A percentile compares a stretch with the other conserved stretches of the same genome.
phyloP scores from a whole-genome alignment of 2,329 filamentous ascomycete species.

The Venturia effusa region DNA sequence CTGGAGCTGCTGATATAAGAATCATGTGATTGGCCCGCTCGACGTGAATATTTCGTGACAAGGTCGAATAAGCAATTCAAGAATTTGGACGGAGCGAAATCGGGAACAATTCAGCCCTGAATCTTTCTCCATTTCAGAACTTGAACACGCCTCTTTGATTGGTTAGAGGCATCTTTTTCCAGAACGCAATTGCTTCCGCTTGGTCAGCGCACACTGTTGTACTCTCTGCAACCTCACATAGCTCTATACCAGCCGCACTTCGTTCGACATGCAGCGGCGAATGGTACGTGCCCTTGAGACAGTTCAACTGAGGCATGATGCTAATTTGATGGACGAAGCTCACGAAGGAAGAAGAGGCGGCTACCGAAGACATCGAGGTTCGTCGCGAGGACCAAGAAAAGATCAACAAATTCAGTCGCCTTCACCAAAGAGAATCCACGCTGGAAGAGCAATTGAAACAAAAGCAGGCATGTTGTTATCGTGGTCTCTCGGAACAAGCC shows the following conservation, averaged over 20 bases:
- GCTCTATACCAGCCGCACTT: background rate
- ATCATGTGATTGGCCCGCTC: background rate
- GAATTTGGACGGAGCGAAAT: too few relatives aligned
- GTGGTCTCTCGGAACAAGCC: background rate
- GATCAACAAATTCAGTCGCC: slow-evolving; percentile 93
- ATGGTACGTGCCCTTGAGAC: slow-evolving; percentile 44
- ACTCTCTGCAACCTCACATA: background rate
- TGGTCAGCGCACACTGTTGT: background rate
- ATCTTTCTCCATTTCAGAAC: too few relatives aligned
- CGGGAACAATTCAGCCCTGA: too few relatives aligned
- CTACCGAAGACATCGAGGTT: slow-evolving; percentile 78
- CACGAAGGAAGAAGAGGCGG: slow-evolving; percentile 80
- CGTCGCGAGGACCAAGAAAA: slow-evolving; percentile 96
- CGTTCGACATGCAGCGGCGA: background rate
- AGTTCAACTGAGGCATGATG: slow-evolving; percentile 62
- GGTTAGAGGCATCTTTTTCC: background rate
- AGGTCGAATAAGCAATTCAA: too few relatives aligned
- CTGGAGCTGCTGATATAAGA: background rate
- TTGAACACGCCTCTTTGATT: too few relatives aligned
- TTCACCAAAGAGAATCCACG: slow-evolving; percentile 74
- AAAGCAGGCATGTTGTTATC: slow-evolving; percentile 55
- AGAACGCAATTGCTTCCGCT: background rate
- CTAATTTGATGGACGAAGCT: slow-evolving; percentile 50
- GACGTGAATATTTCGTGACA: background rate
- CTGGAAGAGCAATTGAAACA: slow-evolving; percentile 70